Base-by-base conservation (phyloP, 164 flowering plant species). In the Umbellularia californica region DNA sequence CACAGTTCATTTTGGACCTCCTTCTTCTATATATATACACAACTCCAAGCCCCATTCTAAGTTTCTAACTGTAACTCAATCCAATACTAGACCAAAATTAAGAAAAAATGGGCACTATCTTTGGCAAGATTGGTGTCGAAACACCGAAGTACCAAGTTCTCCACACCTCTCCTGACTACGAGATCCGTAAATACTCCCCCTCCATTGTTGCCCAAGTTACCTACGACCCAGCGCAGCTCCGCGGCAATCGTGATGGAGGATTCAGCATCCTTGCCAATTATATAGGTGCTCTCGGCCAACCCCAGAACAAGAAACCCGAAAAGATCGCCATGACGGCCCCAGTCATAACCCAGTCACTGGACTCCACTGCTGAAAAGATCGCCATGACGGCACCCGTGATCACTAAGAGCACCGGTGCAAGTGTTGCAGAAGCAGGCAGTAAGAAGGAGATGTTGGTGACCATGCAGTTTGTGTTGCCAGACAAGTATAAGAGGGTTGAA, bases 251-350 rank as follows among this genome's bases (percentile, higher is more conserved):
- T 74, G 97, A 92, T 66, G 91, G 90, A 25, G 96, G 98, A 20
- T 92, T 92, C 83, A 76, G 69, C 20, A 76, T 91, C 65, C 80
- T 94, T 50, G 97, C 95, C 50, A 85, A 87, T 62, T 92, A 94
- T 85, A 94, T 92, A 0, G 96, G 96, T 51, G 97, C 86, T 2
- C 73, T 91, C 0, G 96, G 96, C 27, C 75, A 87, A 19, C 97
- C 98, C 3, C 90, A 87, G 77, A 94, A 92, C 85, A 76, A 79
- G 67, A 87, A 82, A 74, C 88, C 92, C 1, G 96, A 90, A 65
- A 89, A 87, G 79, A 90, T 92, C 24, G 93, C 90, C 9, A 94
- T 92, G 97, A 94, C 98, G 0, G 90, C 96, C 0, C 98, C 97
- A 0, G 98, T 94, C 55, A 84, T 92, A 13, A 90, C 95, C 19